These are phyloP conservation scores for Cyanodermella asteris DNA, from an alignment of 2,329 filamentous ascomycete genomes.

Conservation along the genomic window DNA sequence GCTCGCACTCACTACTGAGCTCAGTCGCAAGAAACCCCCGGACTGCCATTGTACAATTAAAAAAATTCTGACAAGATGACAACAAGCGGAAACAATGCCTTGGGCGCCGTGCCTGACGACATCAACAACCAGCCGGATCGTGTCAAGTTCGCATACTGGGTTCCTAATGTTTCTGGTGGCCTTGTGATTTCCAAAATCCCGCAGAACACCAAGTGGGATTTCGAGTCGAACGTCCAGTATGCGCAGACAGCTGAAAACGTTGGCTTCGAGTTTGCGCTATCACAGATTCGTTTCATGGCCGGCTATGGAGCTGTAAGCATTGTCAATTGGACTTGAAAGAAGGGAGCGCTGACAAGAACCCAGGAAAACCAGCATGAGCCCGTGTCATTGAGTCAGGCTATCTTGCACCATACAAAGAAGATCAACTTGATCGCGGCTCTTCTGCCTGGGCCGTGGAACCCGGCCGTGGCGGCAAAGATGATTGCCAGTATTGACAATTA, in stretches of 20 bases:
- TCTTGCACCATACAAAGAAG: conserved; percentile 24
- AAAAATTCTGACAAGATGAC: no score
- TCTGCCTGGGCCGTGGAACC: conserved; percentile 29
- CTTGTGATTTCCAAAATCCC: conserved; percentile 31
- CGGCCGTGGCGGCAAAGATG: conserved; percentile 30
- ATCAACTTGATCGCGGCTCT: conserved; percentile 30
- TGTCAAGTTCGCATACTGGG: conserved; percentile 31
- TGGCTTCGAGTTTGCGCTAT: conserved; percentile 30
- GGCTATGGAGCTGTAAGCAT: conserved; percentile 21
- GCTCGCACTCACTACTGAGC: no score
- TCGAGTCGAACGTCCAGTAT: conserved; percentile 26
- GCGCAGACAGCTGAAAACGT: conserved; percentile 25
- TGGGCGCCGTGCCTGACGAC: no score
- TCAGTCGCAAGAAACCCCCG: no score
- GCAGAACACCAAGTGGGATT: conserved; percentile 27
- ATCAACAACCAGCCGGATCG: no score
- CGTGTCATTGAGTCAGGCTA: conserved; percentile 29
- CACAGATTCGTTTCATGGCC: conserved; percentile 31
- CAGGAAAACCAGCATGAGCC: conserved; percentile 28
- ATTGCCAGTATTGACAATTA: conserved; percentile 32
- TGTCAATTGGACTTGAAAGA: conserved; percentile 9
- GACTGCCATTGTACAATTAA: no score
- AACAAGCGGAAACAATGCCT: no score
- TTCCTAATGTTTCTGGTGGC: conserved; percentile 31
- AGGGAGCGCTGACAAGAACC: neutral